Evolutionary conservation across 768 basidiomycete species (phyloP).

Genomic region (Lentinula sp.): DNA sequence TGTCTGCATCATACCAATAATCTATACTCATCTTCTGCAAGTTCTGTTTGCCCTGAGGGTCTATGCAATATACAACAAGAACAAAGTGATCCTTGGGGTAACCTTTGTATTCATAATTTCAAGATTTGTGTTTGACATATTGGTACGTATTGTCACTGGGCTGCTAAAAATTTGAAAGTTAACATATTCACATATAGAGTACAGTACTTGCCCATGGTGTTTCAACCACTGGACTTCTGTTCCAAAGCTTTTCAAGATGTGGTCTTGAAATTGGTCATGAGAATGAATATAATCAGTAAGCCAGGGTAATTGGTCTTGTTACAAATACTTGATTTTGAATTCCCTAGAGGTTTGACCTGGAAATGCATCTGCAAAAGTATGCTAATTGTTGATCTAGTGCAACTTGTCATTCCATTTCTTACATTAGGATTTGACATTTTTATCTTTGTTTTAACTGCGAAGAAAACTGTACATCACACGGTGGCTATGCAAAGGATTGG

Average conservation of each 20-base stretch:
- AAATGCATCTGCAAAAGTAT: too few relatives aligned
- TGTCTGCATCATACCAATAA: too few relatives aligned
- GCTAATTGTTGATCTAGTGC: neutral
- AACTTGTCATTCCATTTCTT: neutral
- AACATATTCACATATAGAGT: neutral
- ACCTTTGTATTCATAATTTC: neutral
- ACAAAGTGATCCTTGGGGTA: neutral
- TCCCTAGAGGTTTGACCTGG: too few relatives aligned
- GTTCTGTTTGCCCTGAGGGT: neutral
- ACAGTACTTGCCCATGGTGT: neutral
- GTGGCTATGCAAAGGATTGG: neutral
- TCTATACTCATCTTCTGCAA: neutral
- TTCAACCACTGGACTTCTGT: neutral
- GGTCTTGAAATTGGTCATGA: neutral
- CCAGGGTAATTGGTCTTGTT: too few relatives aligned
- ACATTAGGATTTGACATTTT: neutral
- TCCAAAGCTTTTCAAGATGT: neutral
- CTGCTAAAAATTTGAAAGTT: too few relatives aligned
- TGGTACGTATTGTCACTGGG: neutral
- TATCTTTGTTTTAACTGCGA: neutral
- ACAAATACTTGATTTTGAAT: too few relatives aligned
- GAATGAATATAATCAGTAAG: neutral
- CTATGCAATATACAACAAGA: neutral
- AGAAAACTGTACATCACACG: neutral
- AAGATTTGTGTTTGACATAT: neutral